Evolutionary conservation across 345 rosid species (phyloP).

Genomic region (Heritiera fomes): DNA sequence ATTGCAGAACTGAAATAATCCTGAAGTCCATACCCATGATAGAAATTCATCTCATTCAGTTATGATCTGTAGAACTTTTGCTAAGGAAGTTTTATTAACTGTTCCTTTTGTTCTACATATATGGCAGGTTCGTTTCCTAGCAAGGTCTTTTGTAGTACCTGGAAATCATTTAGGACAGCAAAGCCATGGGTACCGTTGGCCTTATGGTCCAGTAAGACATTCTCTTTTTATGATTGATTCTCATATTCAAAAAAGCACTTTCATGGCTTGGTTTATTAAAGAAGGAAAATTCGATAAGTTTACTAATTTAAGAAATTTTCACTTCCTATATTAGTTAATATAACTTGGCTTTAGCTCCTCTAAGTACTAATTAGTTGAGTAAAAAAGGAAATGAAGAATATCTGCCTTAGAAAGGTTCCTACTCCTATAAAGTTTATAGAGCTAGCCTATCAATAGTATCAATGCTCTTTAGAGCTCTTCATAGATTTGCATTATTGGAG

Average conservation of each 20-base stretch:
- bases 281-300: neutral
- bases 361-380: neutral
- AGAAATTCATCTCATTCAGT: neutral
- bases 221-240: conserved; percentile 17
- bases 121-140: conserved; percentile 84
- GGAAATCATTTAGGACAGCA: conserved; percentile 98
- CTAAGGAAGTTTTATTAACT: conserved; percentile 4
- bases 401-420: too few species aligned
- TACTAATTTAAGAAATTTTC: neutral
- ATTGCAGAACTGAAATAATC: neutral
- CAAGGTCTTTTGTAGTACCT: conserved; percentile 88
- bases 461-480: neutral
- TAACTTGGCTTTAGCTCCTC: neutral
- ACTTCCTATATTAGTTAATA: neutral
- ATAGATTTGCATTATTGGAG: neutral
- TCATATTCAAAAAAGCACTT: conserved; percentile 3
- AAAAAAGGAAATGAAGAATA: neutral
- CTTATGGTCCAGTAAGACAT: conserved; percentile 90
- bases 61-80: neutral
- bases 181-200: conserved; percentile 97
- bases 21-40: neutral
- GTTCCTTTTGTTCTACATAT: neutral
- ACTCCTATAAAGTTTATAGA: neutral
- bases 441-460: neutral
- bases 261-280: neutral